Conservation (phyloP, 2,329 filamentous ascomycete genomes). For the Paraconiothyrium brasiliense region DNA sequence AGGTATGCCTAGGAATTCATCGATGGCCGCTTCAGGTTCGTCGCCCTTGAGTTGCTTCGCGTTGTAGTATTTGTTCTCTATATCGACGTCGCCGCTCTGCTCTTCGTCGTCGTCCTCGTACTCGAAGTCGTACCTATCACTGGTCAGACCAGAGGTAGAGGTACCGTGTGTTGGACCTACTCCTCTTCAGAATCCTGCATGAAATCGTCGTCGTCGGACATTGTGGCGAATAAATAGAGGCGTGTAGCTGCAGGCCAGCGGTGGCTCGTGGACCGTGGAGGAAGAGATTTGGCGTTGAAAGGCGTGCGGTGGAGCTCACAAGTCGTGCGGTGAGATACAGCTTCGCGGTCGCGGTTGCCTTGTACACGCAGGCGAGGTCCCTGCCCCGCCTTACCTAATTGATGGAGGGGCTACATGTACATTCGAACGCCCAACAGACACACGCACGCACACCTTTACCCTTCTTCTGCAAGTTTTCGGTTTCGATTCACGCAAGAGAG, state of each 20-base stretch:
- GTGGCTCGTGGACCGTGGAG: background rate
- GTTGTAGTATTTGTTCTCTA: constrained; percentile 99
- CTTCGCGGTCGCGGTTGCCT: constrained; percentile 13
- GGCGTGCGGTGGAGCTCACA: background rate
- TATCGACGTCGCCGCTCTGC: constrained; percentile 86
- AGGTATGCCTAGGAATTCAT: constrained; percentile 90
- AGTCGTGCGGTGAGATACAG: constrained; percentile 10
- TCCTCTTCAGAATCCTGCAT: constrained; percentile 94
- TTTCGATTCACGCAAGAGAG: background rate
- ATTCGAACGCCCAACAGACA: background rate
- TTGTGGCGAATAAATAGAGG: constrained; percentile 40
- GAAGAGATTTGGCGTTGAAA: background rate
- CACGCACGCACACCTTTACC: background rate
- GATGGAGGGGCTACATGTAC: constrained; percentile 8
- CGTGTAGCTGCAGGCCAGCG: background rate
- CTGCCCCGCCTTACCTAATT: constrained; percentile 12
- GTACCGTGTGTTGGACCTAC: constrained; percentile 57
- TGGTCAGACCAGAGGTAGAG: constrained; percentile 29
- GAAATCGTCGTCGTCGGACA: constrained; percentile 90
- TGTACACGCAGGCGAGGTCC: constrained; percentile 4
- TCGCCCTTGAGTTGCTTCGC: constrained; percentile 94
- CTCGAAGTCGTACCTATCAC: constrained; percentile 85
- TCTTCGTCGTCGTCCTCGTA: constrained; percentile 95
- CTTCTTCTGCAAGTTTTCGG: background rate
- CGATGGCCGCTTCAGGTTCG: constrained; percentile 87